A percentile compares a stretch with the other conserved stretches of the same genome.
Conservation (phyloP, 176 grass and related monocot species). For the Bothriochloa decipiens region DNA sequence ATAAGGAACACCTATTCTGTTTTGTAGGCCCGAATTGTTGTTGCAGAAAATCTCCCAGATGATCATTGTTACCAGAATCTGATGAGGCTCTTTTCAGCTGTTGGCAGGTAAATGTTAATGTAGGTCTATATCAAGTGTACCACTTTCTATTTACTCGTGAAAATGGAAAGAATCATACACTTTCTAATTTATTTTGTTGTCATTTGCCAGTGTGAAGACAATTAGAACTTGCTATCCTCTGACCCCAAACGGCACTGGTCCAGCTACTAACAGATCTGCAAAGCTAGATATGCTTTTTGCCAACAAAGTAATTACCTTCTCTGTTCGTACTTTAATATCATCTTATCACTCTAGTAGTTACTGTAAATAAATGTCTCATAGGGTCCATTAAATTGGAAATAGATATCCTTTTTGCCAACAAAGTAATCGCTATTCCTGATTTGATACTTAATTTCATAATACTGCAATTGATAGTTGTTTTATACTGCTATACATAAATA, state of each 20-base stretch:
- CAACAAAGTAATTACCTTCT: conserved; percentile 74
- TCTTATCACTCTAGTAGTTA: conserved; percentile 16
- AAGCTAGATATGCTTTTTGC: conserved; percentile 99
- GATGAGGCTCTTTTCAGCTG: conserved; percentile 94
- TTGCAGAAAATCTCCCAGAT: conserved; percentile 97
- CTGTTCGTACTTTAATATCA: neutral
- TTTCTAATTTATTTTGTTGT: conserved; percentile 26
- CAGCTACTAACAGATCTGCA: conserved; percentile 83
- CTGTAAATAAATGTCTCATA: neutral
- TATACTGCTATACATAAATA: neutral
- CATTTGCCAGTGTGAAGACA: conserved; percentile 83
- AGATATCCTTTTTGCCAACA: conserved; percentile 94
- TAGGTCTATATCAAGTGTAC: conserved; percentile 19
- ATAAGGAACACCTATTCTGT: conserved; percentile 14
- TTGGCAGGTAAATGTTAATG: conserved; percentile 73
- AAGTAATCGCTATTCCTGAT: conserved; percentile 48
- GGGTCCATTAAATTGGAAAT: conserved; percentile 11
- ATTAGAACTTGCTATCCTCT: conserved; percentile 98
- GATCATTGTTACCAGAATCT: conserved; percentile 99
- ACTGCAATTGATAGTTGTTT: neutral
- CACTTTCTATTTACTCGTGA: conserved; percentile 5
- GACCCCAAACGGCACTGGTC: conserved; percentile 76
- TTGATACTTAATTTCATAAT: neutral
- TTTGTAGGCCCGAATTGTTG: conserved; percentile 87
- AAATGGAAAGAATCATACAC: conserved; percentile 10